Conservation (phyloP, 371 early-diverging fungal species). For the Conidiobolus incongruus region DNA sequence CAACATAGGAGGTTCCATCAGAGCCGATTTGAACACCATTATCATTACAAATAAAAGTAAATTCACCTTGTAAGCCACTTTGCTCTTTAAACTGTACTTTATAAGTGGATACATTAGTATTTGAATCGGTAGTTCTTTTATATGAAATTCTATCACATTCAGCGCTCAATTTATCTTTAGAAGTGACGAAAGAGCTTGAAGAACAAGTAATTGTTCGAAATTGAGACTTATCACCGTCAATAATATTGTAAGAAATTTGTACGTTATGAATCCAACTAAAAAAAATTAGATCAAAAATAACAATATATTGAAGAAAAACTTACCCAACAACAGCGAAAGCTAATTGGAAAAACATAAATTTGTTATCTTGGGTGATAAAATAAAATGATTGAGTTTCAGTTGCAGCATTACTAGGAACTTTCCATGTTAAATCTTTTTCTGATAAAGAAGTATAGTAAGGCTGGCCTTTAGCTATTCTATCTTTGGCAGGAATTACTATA, state of each 20-base stretch:
- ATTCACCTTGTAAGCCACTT: too few species aligned
- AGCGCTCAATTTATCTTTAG: constrained; percentile 1
- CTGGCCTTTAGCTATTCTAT: too few species aligned
- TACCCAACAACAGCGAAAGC: constrained; percentile 71
- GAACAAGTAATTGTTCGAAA: constrained; percentile 50
- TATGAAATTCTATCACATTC: too few species aligned
- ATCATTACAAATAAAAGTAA: neutral
- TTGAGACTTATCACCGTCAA: constrained; percentile 31
- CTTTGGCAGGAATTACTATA: too few species aligned
- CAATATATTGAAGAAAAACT: constrained; percentile 5
- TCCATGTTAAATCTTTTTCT: constrained; percentile 59
- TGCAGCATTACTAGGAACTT: constrained; percentile 38
- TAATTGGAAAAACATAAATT: constrained; percentile 55
- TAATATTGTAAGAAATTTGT: constrained; percentile 56
- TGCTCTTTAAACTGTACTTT: too few species aligned
- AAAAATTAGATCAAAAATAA: neutral
- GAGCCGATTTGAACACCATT: neutral
- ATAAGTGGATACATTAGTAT: too few species aligned
- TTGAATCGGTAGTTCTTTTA: too few species aligned
- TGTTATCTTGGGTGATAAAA: constrained; percentile 43
- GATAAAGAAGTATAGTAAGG: too few species aligned
- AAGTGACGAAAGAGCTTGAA: constrained; percentile 25
- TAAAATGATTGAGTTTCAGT: constrained; percentile 84
- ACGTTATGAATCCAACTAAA: constrained; percentile 26
- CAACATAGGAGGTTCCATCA: neutral